Conservation (phyloP, 345 rosid species). For the Camelina neglecta region DNA sequence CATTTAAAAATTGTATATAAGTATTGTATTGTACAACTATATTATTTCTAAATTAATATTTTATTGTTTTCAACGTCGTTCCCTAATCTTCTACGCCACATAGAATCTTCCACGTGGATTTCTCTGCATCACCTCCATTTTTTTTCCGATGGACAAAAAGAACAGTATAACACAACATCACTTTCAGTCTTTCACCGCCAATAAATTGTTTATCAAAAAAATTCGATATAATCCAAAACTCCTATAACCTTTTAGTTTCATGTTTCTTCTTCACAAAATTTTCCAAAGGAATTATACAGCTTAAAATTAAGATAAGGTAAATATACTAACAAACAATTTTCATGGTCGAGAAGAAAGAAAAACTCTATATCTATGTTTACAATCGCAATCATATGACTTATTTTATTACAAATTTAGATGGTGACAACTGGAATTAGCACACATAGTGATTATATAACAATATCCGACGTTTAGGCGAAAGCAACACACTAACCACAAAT, state of each 20-base stretch:
- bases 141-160: slow-evolving; percentile 1
- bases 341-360: background rate
- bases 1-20: background rate
- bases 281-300: background rate
- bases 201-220: background rate
- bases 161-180: background rate
- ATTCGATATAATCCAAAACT: background rate
- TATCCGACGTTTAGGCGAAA: slow-evolving; percentile 32
- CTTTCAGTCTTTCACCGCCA: slow-evolving; percentile 19
- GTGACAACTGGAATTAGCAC: background rate
- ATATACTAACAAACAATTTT: background rate
- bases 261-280: background rate
- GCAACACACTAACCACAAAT: slow-evolving; percentile 31
- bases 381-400: slow-evolving; percentile 19
- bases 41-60: background rate
- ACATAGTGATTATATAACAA: slow-evolving; percentile 15
- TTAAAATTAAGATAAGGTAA: background rate
- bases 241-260: background rate
- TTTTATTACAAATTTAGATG: background rate
- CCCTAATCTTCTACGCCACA: slow-evolving; percentile 26
- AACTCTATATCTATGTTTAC: background rate
- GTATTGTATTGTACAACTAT: background rate
- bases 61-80: background rate
- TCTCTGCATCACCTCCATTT: slow-evolving; percentile 20
- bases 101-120: background rate